phyloP scores from a whole-genome alignment of 192 early-diverging fungal species.

The Lobosporangium transversale region DNA sequence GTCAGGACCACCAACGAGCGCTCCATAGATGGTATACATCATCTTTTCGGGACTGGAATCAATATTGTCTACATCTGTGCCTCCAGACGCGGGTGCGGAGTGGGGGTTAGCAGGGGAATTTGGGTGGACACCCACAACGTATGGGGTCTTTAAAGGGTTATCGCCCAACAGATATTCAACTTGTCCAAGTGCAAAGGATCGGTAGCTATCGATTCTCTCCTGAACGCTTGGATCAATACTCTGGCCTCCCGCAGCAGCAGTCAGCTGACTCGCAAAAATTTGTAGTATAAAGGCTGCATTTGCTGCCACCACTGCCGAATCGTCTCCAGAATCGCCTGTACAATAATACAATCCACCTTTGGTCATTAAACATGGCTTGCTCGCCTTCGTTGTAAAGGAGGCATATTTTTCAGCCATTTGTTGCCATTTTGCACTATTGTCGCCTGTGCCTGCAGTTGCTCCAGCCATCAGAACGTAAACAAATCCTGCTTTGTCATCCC shows the following conservation, averaged over 20 bases:
- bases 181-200: constrained; percentile 52
- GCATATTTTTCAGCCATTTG: constrained; percentile 51
- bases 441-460: constrained; percentile 28
- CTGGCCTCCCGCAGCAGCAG: constrained; percentile 8
- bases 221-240: background rate
- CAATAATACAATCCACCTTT: constrained; percentile 58
- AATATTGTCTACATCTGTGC: constrained; percentile 47
- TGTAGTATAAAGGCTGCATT: constrained; percentile 48
- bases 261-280: constrained; percentile 52
- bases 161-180: constrained; percentile 65
- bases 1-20: constrained; percentile 67
- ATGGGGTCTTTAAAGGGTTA: constrained; percentile 64
- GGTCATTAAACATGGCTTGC: constrained; percentile 46
- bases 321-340: constrained; percentile 35
- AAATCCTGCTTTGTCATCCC: constrained; percentile 60
- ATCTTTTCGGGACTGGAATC: constrained; percentile 49
- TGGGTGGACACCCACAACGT: constrained; percentile 65
- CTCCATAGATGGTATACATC: constrained; percentile 60
- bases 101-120: constrained; percentile 69
- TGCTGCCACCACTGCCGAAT: constrained; percentile 42
- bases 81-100: constrained; percentile 66
- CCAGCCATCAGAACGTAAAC: constrained; percentile 62
- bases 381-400: constrained; percentile 23
- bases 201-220: constrained; percentile 24
- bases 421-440: constrained; percentile 43